These are phyloP conservation scores for Paralagenidium karlingii DNA, from an alignment of 352 stramenopile species.

Conservation along the genomic window DNA sequence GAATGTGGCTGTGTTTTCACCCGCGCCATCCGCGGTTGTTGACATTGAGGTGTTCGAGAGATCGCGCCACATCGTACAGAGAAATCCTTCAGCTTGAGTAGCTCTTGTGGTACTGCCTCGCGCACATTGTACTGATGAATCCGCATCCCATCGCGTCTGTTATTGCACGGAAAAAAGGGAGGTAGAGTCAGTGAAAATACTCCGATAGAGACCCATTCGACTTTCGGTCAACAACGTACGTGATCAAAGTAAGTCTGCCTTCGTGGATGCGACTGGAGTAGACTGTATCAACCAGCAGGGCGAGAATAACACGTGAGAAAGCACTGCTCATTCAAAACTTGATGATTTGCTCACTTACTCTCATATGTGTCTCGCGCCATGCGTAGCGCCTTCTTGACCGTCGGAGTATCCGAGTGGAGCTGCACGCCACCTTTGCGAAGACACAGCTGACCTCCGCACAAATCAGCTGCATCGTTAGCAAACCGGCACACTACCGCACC, in stretches of 20 bases:
- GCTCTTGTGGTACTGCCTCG: constrained; percentile 18
- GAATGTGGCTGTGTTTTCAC: neutral
- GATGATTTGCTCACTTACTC: neutral
- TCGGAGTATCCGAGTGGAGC: constrained; percentile 29
- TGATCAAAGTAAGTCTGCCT: constrained; percentile 56
- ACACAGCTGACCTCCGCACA: neutral
- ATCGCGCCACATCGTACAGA: constrained; percentile 27
- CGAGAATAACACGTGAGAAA: neutral
- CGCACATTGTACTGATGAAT: constrained; percentile 60
- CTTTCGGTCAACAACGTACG: constrained; percentile 12
- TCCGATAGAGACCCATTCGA: neutral
- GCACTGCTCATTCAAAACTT: neutral
- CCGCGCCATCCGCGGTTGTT: neutral
- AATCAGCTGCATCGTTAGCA: neutral
- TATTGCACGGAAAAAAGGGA: neutral
- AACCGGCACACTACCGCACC: neutral
- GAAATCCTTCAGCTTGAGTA: constrained; percentile 34
- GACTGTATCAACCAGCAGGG: constrained; percentile 6
- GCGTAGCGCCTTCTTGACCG: constrained; percentile 36
- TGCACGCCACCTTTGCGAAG: constrained; percentile 33
- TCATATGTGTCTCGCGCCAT: constrained; percentile 33
- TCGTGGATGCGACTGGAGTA: constrained; percentile 51
- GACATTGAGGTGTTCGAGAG: constrained; percentile 23
- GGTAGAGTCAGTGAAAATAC: neutral
- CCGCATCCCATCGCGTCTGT: constrained; percentile 23